A percentile compares a stretch with the other conserved stretches of the same genome.
phyloP scores from a whole-genome alignment of 495 filamentous ascomycete genomes.

The Trichoderma reesei region DNA sequence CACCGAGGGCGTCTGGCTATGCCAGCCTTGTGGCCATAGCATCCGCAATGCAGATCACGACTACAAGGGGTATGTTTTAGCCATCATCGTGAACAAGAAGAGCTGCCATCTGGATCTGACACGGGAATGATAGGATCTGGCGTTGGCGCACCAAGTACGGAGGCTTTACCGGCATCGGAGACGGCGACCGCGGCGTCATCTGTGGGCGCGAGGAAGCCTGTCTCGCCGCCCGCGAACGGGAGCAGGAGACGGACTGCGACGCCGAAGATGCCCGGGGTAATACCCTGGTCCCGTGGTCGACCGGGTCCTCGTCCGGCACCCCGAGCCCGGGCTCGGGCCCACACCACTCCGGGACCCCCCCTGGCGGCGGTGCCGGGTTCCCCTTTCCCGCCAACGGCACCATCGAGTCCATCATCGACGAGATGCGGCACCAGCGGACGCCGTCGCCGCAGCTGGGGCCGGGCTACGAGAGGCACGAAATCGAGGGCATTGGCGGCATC shows the following conservation, averaged over 20 bases:
- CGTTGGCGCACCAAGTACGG: conserved; percentile 81
- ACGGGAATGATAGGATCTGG: conserved; percentile 54
- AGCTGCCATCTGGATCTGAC: background rate
- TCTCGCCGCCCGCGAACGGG: conserved; percentile 59
- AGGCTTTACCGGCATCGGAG: conserved; percentile 72
- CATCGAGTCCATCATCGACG: conserved; percentile 11
- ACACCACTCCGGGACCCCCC: conserved; percentile 8
- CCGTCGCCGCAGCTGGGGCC: conserved; percentile 37
- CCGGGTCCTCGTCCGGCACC: conserved; percentile 4
- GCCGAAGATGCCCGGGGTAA: conserved; percentile 46
- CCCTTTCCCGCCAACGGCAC: background rate
- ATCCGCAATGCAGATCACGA: conserved; percentile 60
- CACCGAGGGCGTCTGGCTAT: conserved; percentile 61
- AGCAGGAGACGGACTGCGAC: conserved; percentile 73
- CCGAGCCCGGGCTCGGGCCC: conserved; percentile 15
- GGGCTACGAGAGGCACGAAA: conserved; percentile 74
- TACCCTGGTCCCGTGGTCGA: conserved; percentile 18
- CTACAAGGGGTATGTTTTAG: conserved; percentile 46
- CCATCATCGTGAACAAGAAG: no score
- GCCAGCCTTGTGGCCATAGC: conserved; percentile 62
- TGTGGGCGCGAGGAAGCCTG: conserved; percentile 66
- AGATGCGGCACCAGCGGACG: conserved; percentile 18
- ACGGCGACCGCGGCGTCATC: conserved; percentile 76
- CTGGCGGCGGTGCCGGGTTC: background rate
- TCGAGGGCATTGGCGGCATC: conserved; percentile 76